A percentile compares a stretch with the other conserved stretches of the same genome.
phyloP scores from a whole-genome alignment of 179 eudicot species.

The Beta corolliflora region DNA sequence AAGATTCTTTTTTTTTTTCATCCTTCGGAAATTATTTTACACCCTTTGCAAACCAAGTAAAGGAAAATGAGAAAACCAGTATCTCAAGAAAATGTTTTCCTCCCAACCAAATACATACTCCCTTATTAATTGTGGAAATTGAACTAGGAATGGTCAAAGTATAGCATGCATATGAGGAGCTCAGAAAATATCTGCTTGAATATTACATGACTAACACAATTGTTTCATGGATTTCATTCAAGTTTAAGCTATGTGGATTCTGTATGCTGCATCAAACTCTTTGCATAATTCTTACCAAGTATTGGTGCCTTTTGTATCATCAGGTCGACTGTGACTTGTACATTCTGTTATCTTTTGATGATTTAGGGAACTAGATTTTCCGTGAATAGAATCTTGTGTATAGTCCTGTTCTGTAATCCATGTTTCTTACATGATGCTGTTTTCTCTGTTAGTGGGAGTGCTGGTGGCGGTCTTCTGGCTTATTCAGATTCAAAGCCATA shows the following conservation, averaged over 20 bases:
- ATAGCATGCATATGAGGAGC: neutral
- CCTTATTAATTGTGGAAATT: neutral
- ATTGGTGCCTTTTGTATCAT: neutral
- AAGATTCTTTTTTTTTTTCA: too few species aligned
- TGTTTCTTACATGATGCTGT: neutral
- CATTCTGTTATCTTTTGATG: neutral
- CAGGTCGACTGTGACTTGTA: neutral
- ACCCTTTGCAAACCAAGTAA: too few species aligned
- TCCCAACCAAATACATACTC: too few species aligned
- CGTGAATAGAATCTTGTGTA: neutral
- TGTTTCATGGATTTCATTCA: neutral
- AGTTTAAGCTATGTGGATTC: neutral
- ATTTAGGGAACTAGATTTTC: too few species aligned
- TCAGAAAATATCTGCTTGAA: neutral
- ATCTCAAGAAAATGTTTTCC: too few species aligned
- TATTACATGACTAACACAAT: neutral
- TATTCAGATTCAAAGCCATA: slow-evolving; percentile 63
- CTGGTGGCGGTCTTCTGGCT: slow-evolving; percentile 83
- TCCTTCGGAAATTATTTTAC: too few species aligned
- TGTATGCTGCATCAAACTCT: neutral
- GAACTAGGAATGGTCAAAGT: neutral
- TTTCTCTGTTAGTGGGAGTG: slow-evolving; percentile 34
- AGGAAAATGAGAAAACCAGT: too few species aligned
- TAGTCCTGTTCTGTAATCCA: neutral
- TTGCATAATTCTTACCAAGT: neutral